These are phyloP conservation scores for Kodamaea ohmeri DNA, from an alignment of 1,139 yeast genomes.

Conservation along the genomic window DNA sequence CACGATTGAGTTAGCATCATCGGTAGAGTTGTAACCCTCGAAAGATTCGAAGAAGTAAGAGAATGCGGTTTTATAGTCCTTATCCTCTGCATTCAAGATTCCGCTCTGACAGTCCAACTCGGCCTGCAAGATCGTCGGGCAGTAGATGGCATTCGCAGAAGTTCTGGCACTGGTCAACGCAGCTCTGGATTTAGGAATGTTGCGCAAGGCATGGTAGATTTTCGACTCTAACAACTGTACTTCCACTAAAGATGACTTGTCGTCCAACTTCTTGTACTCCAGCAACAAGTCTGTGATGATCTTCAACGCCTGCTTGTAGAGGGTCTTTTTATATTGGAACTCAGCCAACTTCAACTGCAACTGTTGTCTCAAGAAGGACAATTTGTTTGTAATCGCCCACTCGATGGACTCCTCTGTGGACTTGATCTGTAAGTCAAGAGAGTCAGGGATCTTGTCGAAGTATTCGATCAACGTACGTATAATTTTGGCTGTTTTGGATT, in stretches of 20 bases:
- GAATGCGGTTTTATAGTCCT: constrained; percentile 93
- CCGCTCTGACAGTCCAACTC: constrained; percentile 96
- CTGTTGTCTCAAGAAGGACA: constrained; percentile 85
- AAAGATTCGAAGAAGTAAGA: constrained; percentile 94
- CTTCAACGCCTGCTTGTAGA: constrained; percentile 67
- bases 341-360: constrained; percentile 82
- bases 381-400: constrained; percentile 83
- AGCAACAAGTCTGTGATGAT: constrained; percentile 69
- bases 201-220: constrained; percentile 87
- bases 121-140: constrained; percentile 93
- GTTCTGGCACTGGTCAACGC: constrained; percentile 95
- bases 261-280: constrained; percentile 92
- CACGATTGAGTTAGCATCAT: constrained; percentile 66
- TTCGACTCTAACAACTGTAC: constrained; percentile 90
- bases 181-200: constrained; percentile 89
- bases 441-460: constrained; percentile 65
- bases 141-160: constrained; percentile 91
- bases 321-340: constrained; percentile 62
- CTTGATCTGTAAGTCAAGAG: constrained; percentile 68
- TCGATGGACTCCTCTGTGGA: constrained; percentile 78
- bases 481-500: constrained; percentile 92
- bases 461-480: constrained; percentile 74
- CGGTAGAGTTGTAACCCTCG: constrained; percentile 72
- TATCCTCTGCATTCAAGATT: constrained; percentile 92
- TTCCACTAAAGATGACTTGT: constrained; percentile 90